A percentile compares a stretch with the other conserved stretches of the same genome.
phyloP scores from a whole-genome alignment of 1,139 yeast species.

The Meyerozyma sp. region DNA sequence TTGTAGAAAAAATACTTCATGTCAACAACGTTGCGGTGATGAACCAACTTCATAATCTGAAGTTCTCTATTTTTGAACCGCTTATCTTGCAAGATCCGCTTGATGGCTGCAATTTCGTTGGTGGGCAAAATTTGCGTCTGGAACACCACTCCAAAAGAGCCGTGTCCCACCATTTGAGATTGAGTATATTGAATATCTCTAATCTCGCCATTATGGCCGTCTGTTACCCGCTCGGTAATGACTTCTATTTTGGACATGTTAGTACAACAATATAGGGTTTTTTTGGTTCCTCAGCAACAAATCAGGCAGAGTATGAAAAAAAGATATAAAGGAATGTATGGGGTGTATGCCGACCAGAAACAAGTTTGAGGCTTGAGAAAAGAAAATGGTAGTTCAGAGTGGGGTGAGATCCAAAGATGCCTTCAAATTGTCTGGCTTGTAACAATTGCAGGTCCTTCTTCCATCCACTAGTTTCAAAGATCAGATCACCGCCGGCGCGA shows the following conservation, averaged over 20 bases:
- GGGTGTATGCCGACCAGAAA: neutral
- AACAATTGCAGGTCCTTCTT: neutral
- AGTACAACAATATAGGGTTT: constrained; percentile 16
- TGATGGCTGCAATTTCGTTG: constrained; percentile 82
- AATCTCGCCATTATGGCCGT: constrained; percentile 66
- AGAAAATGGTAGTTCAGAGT: neutral
- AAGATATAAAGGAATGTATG: constrained; percentile 3
- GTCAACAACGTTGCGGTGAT: constrained; percentile 84
- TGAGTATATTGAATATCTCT: constrained; percentile 64
- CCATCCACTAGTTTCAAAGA: neutral
- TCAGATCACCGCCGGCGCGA: neutral
- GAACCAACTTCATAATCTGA: constrained; percentile 88
- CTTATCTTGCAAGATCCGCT: constrained; percentile 90
- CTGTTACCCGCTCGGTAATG: constrained; percentile 65
- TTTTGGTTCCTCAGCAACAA: neutral
- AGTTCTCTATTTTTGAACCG: constrained; percentile 94
- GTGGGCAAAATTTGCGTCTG: constrained; percentile 77
- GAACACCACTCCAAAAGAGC: constrained; percentile 95
- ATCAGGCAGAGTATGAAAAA: neutral
- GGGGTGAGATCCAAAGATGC: neutral
- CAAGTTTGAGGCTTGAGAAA: neutral
- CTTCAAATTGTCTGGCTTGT: neutral
- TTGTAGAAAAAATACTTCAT: constrained; percentile 87
- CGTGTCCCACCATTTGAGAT: constrained; percentile 89
- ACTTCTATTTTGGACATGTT: constrained; percentile 52